Percentiles rank a stretch among this genome's conserved stretches.
phyloP scores from a whole-genome alignment of 2,329 filamentous ascomycete species.

The Tolypocladium sp. region DNA sequence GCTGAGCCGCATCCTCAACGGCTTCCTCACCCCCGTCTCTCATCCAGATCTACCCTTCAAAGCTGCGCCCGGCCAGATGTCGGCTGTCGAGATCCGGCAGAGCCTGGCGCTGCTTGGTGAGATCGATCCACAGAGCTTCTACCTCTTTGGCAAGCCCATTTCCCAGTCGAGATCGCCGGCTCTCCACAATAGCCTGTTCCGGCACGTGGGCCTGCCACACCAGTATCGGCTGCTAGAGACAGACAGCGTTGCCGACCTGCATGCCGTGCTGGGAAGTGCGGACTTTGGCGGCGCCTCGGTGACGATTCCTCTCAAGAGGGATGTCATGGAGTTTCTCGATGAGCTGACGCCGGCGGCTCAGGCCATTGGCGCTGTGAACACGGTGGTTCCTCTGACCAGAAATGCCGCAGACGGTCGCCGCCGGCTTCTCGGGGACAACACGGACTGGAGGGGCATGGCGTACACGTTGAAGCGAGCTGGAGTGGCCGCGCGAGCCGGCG shows the following conservation, averaged over 20 bases:
- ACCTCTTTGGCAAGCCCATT: constrained; percentile 81
- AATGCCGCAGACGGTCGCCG: constrained; percentile 28
- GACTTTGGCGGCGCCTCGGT: constrained; percentile 91
- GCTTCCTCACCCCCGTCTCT: constrained; percentile 89
- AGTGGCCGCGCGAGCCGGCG: constrained; percentile 28
- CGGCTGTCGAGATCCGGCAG: constrained; percentile 76
- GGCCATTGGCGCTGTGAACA: constrained; percentile 89
- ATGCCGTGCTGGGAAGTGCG: constrained; percentile 54
- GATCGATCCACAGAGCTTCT: constrained; percentile 68
- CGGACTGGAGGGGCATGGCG: constrained; percentile 91
- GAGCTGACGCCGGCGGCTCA: constrained; percentile 69
- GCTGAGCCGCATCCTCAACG: constrained; percentile 81
- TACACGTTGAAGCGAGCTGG: constrained; percentile 65
- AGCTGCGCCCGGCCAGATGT: constrained; percentile 88
- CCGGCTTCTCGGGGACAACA: constrained; percentile 77
- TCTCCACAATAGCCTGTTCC: constrained; percentile 82
- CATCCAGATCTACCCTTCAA: constrained; percentile 86
- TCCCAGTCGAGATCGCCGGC: constrained; percentile 74
- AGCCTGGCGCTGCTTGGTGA: constrained; percentile 72
- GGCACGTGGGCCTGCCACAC: constrained; percentile 70
- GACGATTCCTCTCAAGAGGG: constrained; percentile 89
- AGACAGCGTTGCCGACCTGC: constrained; percentile 49
- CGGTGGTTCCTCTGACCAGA: constrained; percentile 57
- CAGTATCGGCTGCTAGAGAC: constrained; percentile 73
- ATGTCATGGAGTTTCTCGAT: constrained; percentile 75